Percentiles rank a stretch among this genome's conserved stretches.
Evolutionary conservation across 1,139 yeast species (phyloP).

Genomic region (Sugiyamaella neomexicana): DNA sequence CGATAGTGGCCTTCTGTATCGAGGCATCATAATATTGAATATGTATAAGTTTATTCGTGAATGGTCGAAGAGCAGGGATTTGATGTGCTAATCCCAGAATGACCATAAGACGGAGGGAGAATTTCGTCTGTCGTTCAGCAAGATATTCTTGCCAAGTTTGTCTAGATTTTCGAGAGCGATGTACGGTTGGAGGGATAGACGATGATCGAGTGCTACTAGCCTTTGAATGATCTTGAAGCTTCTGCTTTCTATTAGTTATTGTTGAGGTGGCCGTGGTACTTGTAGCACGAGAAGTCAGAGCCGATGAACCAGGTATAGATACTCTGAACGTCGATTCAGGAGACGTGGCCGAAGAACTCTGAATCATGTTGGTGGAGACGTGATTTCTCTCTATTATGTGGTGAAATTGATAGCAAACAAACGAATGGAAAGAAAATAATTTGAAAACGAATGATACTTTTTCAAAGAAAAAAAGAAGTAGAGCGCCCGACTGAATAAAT

Average conservation of each 20-base stretch:
- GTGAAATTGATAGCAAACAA: background rate
- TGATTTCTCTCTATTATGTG: background rate
- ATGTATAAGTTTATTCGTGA: conserved; percentile 30
- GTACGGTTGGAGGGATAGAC: conserved; percentile 1
- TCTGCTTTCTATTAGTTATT: background rate
- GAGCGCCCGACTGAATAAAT: background rate
- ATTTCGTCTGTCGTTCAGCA: conserved; percentile 25
- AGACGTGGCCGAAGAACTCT: conserved; percentile 9
- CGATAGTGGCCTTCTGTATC: conserved; percentile 31
- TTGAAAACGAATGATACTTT: background rate
- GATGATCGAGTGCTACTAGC: background rate
- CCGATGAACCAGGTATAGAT: conserved; percentile 15
- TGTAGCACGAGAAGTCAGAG: conserved; percentile 2
- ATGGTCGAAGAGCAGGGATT: conserved; percentile 27
- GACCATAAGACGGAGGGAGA: conserved; percentile 23
- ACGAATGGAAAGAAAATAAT: background rate
- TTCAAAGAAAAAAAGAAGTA: background rate
- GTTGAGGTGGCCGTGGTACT: background rate
- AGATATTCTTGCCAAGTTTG: conserved; percentile 28
- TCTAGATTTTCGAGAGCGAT: conserved; percentile 6
- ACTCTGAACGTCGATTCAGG: conserved; percentile 17
- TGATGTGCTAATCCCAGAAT: conserved; percentile 26
- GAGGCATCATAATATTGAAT: conserved; percentile 31
- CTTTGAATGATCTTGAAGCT: background rate
- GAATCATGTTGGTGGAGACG: conserved; percentile 9